Conservation (phyloP, 768 basidiomycete genomes). For the Termitomyces sp. region DNA sequence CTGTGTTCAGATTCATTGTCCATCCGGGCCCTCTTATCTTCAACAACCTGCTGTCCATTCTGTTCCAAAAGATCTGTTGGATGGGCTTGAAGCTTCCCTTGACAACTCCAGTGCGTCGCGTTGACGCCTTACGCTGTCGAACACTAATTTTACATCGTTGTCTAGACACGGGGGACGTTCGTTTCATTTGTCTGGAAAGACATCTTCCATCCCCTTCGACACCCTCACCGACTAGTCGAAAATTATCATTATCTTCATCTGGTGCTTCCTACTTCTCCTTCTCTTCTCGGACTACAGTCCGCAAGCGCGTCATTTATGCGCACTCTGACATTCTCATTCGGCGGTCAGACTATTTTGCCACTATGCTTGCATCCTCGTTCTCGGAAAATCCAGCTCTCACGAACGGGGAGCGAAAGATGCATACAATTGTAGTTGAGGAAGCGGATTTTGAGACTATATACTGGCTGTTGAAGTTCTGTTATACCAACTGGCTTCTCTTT, state of each 20-base stretch:
- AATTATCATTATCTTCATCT: conserved; percentile 37
- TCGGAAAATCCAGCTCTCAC: conserved; percentile 41
- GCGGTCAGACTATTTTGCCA: conserved; percentile 76
- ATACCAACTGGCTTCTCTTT: conserved; percentile 71
- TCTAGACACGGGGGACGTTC: conserved; percentile 69
- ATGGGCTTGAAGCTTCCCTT: conserved; percentile 63
- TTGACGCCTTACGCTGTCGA: neutral
- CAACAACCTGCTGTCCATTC: conserved; percentile 61
- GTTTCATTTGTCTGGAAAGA: conserved; percentile 67
- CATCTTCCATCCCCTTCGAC: conserved; percentile 18
- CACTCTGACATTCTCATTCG: conserved; percentile 71
- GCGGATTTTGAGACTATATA: conserved; percentile 75
- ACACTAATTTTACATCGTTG: neutral
- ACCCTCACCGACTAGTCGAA: conserved; percentile 24
- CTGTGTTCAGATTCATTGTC: conserved; percentile 70
- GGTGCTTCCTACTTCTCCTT: conserved; percentile 37
- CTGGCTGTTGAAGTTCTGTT: conserved; percentile 74
- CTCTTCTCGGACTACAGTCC: conserved; percentile 41
- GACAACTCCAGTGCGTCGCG: conserved; percentile 59
- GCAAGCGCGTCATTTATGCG: conserved; percentile 72
- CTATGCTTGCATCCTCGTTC: conserved; percentile 68
- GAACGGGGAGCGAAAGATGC: conserved; percentile 48
- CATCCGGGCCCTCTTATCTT: conserved; percentile 50
- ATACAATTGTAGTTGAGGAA: conserved; percentile 70
- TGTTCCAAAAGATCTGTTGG: conserved; percentile 60